phyloP scores from a whole-genome alignment of 2,329 filamentous ascomycete genomes.

The Colletotrichum ledebouriae region DNA sequence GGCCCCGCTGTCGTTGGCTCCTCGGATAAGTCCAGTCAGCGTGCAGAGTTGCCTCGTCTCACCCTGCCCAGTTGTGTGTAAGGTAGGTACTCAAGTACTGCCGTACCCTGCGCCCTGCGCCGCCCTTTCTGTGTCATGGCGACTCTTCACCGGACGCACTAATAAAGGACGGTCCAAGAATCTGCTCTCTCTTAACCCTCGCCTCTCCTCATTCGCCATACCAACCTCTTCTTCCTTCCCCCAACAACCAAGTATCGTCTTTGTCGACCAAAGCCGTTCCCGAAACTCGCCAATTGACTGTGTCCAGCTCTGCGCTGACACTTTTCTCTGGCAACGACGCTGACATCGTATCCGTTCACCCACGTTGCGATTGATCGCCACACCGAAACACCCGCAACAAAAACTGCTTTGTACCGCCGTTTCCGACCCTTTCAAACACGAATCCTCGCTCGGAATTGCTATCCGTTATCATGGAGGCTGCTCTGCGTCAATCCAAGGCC shows the following conservation, averaged over 20 bases:
- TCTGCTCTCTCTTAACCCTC: slow-evolving; percentile 33
- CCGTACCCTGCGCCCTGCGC: slow-evolving; percentile 23
- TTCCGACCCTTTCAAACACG: slow-evolving; percentile 3
- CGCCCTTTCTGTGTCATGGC: slow-evolving; percentile 38
- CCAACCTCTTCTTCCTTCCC: not conserved
- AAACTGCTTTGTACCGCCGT: slow-evolving; percentile 18
- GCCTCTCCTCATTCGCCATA: slow-evolving; percentile 22
- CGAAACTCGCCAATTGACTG: slow-evolving; percentile 32
- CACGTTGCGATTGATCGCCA: slow-evolving; percentile 32
- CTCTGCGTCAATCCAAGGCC: slow-evolving; percentile 93
- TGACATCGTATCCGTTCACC: slow-evolving; percentile 16
- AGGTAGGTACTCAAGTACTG: not conserved
- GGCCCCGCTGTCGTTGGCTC: not conserved
- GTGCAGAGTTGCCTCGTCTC: not conserved
- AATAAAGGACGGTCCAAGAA: slow-evolving; percentile 39
- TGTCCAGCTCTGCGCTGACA: slow-evolving; percentile 34
- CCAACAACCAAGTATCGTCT: slow-evolving; percentile 8
- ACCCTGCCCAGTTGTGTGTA: not conserved
- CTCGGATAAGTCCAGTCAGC: not conserved
- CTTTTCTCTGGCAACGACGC: slow-evolving; percentile 30
- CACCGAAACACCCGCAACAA: slow-evolving; percentile 25
- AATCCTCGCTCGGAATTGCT: slow-evolving; percentile 16
- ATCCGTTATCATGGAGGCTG: slow-evolving; percentile 80
- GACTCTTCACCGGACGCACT: slow-evolving; percentile 42
- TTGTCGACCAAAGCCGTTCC: slow-evolving; percentile 27